A percentile compares a stretch with the other conserved stretches of the same genome.
These are phyloP conservation scores for Xylaria sp. DNA, from an alignment of 2,329 filamentous ascomycete genomes.

Conservation along the genomic window DNA sequence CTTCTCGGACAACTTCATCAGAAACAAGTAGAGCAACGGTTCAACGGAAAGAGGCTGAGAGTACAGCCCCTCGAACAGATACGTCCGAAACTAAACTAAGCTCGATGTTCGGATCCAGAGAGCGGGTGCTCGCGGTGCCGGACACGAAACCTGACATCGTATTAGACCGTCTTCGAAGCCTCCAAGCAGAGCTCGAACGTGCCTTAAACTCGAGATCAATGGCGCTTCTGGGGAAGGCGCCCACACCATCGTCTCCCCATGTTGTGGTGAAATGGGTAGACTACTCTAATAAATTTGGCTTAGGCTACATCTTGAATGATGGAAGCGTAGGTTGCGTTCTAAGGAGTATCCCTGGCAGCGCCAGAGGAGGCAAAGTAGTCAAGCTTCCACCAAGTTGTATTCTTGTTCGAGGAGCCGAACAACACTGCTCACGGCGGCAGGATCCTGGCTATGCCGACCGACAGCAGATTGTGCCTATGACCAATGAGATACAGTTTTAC, in stretches of 20 bases:
- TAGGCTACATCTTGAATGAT: conserved; percentile 85
- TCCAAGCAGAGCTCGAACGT: conserved; percentile 71
- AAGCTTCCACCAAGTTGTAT: conserved; percentile 76
- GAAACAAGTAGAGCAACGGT: conserved; percentile 22
- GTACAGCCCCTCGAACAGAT: conserved; percentile 21
- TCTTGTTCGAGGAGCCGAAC: conserved; percentile 76
- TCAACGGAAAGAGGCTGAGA: conserved; percentile 31
- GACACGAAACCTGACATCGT: conserved; percentile 69
- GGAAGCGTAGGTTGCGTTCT: conserved; percentile 81
- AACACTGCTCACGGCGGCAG: conserved; percentile 72
- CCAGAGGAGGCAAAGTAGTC: conserved; percentile 61
- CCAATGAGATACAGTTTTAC: conserved; percentile 75
- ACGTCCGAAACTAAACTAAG: conserved; percentile 42
- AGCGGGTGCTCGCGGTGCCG: conserved; percentile 61
- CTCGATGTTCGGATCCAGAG: conserved; percentile 67
- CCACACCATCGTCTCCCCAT: conserved; percentile 67
- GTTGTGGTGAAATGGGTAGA: conserved; percentile 86
- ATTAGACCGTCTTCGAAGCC: conserved; percentile 63
- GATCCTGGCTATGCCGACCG: conserved; percentile 67
- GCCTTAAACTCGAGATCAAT: conserved; percentile 72
- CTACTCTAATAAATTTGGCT: conserved; percentile 86
- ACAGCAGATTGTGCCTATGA: conserved; percentile 72
- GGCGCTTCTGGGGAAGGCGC: conserved; percentile 67
- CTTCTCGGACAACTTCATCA: conserved; percentile 23
- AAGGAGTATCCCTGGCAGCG: conserved; percentile 63